phyloP scores from a whole-genome alignment of 1,284 basidiomycete species.

The Gomphus sp. region DNA sequence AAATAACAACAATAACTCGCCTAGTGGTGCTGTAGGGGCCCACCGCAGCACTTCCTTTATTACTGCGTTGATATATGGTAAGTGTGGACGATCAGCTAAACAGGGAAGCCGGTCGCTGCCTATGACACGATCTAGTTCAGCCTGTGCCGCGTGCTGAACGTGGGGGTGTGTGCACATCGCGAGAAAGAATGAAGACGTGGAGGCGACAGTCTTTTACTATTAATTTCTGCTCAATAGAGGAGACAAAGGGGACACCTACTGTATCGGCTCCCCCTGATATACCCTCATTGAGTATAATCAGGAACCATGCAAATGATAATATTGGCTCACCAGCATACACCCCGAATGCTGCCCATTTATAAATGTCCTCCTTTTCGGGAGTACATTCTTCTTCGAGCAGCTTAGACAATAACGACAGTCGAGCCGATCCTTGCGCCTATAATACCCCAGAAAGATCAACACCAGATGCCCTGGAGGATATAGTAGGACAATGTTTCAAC shows the following conservation, averaged over 20 bases:
- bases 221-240: background rate
- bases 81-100: constrained; percentile 14
- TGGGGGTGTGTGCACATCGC: constrained; percentile 18
- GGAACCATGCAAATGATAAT: background rate
- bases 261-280: background rate
- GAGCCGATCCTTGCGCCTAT: background rate
- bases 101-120: constrained; percentile 15
- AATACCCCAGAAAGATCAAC: background rate
- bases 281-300: background rate
- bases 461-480: too few species aligned
- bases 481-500: background rate
- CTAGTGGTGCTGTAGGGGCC: background rate
- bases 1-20: background rate
- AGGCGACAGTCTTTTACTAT: constrained; percentile 6
- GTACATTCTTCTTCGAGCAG: background rate
- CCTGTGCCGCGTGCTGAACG: constrained; percentile 15
- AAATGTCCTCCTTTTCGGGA: background rate
- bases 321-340: background rate
- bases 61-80: constrained; percentile 13
- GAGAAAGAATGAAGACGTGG: constrained; percentile 17
- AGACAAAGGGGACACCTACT: too few species aligned
- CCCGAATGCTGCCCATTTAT: background rate
- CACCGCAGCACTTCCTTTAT: constrained; percentile 5
- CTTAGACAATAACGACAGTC: background rate
- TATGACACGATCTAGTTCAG: constrained; percentile 18